A percentile compares a stretch with the other conserved stretches of the same genome.
These are phyloP conservation scores for Ophiostoma himal-ulmi DNA, from an alignment of 2,329 filamentous ascomycete genomes.

Conservation along the genomic window DNA sequence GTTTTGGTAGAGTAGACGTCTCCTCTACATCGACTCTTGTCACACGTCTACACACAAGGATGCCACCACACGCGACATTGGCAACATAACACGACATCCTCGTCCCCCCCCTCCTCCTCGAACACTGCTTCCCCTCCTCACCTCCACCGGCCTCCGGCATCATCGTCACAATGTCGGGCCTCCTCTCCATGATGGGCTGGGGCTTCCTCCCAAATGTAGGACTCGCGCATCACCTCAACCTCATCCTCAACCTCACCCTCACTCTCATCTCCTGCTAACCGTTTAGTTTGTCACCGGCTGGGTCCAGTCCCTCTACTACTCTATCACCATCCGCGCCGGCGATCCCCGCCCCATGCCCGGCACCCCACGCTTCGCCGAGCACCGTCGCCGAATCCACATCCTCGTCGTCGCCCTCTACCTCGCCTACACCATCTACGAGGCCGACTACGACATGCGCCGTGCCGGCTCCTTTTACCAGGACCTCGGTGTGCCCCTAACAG, in stretches of 20 bases:
- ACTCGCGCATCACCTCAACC: neutral
- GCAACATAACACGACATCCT: neutral
- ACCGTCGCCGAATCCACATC: constrained; percentile 78
- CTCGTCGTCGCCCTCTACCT: constrained; percentile 79
- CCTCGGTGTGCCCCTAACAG: constrained; percentile 62
- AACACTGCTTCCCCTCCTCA: neutral
- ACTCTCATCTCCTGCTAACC: constrained; percentile 5
- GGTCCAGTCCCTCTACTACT: constrained; percentile 77
- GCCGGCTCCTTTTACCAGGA: constrained; percentile 72
- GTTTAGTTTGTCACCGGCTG: constrained; percentile 68
- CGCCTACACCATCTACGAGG: constrained; percentile 86
- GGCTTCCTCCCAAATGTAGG: constrained; percentile 49
- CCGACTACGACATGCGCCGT: constrained; percentile 70
- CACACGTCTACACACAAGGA: neutral
- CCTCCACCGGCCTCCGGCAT: neutral
- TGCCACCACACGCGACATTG: neutral
- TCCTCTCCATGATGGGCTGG: constrained; percentile 53
- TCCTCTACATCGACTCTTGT: neutral
- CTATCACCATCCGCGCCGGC: constrained; percentile 82
- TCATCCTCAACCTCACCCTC: neutral
- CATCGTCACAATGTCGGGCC: constrained; percentile 41
- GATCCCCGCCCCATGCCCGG: constrained; percentile 69
- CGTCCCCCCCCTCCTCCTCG: neutral
- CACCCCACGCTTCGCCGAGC: constrained; percentile 60
- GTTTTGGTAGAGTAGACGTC: neutral